A percentile compares a stretch with the other conserved stretches of the same genome.
Conservation (phyloP, 768 basidiomycete species). For the Russula sp. region DNA sequence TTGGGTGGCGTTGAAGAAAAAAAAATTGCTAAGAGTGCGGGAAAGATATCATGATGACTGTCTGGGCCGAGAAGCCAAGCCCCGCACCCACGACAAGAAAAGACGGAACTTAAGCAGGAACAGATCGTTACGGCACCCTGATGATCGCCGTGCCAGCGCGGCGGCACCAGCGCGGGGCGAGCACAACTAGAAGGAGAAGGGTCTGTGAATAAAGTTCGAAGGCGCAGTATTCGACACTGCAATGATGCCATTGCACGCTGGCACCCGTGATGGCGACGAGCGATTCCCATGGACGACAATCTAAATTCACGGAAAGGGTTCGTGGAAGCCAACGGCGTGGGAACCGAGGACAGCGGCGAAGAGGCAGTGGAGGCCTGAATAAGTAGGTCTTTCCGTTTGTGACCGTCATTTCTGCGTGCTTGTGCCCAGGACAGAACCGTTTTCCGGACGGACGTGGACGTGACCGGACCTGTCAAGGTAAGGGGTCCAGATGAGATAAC, state of each 20-base stretch:
- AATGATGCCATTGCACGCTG: constrained; percentile 8
- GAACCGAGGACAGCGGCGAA: constrained; percentile 12
- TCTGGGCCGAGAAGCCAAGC: constrained; percentile 16
- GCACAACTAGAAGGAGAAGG: background rate
- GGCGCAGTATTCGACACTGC: background rate
- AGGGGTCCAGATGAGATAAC: background rate
- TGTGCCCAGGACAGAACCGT: background rate
- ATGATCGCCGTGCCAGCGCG: constrained; percentile 16
- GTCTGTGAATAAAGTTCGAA: background rate
- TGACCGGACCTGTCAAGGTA: constrained; percentile 5
- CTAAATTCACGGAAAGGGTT: background rate
- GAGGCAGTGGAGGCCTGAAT: background rate
- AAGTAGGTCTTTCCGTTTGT: background rate
- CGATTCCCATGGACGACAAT: constrained; percentile 10
- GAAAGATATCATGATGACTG: too few relatives aligned
- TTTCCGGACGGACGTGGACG: background rate
- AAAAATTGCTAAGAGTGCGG: too few relatives aligned
- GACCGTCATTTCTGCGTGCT: background rate
- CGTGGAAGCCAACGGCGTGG: constrained; percentile 1
- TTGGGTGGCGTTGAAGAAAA: too few relatives aligned
- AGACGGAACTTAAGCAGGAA: constrained; percentile 9
- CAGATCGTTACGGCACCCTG: background rate
- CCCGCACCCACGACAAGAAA: background rate
- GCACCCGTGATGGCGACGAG: background rate
- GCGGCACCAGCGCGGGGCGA: background rate